Conservation (phyloP, 345 rosid species). For the Gossypium arboreum region DNA sequence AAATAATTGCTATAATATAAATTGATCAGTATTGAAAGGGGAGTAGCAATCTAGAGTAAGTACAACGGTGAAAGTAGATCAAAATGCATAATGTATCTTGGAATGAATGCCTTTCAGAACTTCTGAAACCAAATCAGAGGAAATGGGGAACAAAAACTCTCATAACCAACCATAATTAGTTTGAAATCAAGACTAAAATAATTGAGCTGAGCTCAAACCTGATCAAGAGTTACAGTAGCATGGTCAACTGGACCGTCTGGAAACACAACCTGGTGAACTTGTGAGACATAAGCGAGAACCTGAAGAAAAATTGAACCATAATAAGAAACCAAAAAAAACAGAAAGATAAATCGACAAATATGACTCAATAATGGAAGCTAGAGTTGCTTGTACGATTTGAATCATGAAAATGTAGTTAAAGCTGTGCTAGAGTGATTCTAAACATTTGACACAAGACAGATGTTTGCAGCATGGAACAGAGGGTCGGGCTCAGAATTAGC, state of each 20-base stretch:
- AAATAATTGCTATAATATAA: slow-evolving; percentile 7
- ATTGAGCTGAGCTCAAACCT: slow-evolving; percentile 40
- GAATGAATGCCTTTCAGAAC: background rate
- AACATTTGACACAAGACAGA: background rate
- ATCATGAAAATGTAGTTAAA: background rate
- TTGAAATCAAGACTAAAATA: background rate
- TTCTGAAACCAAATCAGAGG: background rate
- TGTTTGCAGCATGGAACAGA: background rate
- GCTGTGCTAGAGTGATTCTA: background rate
- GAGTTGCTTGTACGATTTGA: background rate
- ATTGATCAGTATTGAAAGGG: background rate
- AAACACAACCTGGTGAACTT: slow-evolving; percentile 77
- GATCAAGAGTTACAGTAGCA: slow-evolving; percentile 63
- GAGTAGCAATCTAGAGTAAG: background rate
- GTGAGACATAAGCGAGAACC: slow-evolving; percentile 95
- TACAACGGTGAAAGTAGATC: background rate
- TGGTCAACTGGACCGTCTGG: slow-evolving; percentile 72
- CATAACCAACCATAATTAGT: background rate
- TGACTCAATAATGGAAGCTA: background rate
- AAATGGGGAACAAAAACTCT: background rate
- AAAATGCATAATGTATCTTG: background rate
- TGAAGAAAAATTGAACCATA: slow-evolving; percentile 26
- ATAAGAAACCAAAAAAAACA: background rate
- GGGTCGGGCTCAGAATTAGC: background rate
- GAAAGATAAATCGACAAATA: background rate